Evolutionary conservation across 768 basidiomycete species (phyloP).

Genomic region (Tricholoma furcatifolium): DNA sequence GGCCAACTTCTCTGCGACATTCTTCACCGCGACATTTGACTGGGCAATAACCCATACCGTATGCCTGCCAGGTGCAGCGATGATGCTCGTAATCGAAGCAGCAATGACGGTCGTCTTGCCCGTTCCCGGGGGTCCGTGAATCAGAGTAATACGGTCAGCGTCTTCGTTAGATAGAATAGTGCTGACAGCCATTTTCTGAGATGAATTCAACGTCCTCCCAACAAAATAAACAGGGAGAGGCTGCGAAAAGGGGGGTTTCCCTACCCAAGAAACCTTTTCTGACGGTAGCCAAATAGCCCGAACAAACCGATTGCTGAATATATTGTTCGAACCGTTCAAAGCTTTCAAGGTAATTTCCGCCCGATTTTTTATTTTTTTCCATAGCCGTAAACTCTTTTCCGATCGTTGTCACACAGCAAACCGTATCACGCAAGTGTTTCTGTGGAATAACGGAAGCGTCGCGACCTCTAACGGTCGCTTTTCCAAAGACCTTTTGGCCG

Average conservation of each 20-base stretch:
- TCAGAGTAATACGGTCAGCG: slow-evolving; percentile 27
- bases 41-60: slow-evolving; percentile 70
- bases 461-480: slow-evolving; percentile 38
- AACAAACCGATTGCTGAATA: slow-evolving; percentile 33
- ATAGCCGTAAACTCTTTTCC: slow-evolving; percentile 52
- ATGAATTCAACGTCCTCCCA: slow-evolving; percentile 28
- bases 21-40: slow-evolving; percentile 79
- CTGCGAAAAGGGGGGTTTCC: neutral
- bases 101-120: slow-evolving; percentile 67
- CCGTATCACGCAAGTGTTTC: slow-evolving; percentile 21
- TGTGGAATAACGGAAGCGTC: slow-evolving; percentile 28
- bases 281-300: slow-evolving; percentile 31
- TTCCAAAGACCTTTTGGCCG: slow-evolving; percentile 17
- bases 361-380: slow-evolving; percentile 36
- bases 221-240: slow-evolving; percentile 18
- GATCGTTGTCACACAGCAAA: slow-evolving; percentile 38
- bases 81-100: slow-evolving; percentile 38
- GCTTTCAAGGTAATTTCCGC: slow-evolving; percentile 24
- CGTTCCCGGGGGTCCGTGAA: slow-evolving; percentile 60
- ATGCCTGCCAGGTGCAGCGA: slow-evolving; percentile 19
- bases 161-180: slow-evolving; percentile 33
- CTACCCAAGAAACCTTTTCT: slow-evolving; percentile 13
- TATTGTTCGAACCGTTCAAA: slow-evolving; percentile 23
- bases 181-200: slow-evolving; percentile 33
- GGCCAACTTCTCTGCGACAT: slow-evolving; percentile 71